These are phyloP conservation scores for Clarireedia paspali DNA, from an alignment of 2,329 filamentous ascomycete genomes.

Conservation along the genomic window DNA sequence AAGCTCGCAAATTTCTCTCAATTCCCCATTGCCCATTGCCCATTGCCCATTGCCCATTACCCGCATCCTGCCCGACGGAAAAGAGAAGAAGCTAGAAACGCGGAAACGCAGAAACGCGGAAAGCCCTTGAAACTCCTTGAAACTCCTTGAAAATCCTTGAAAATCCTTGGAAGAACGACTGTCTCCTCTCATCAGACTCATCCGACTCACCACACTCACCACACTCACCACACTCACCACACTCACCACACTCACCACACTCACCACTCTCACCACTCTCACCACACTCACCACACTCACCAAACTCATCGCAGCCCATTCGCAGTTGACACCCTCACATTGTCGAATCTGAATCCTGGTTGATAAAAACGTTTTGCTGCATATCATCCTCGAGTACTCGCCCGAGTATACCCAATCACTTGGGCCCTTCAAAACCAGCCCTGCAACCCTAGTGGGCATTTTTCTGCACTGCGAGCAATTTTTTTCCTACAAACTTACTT, in stretches of 20 bases:
- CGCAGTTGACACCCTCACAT: too few relatives aligned
- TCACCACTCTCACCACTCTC: too few relatives aligned
- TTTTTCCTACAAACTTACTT: background rate
- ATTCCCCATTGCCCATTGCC: background rate
- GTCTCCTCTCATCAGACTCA: background rate
- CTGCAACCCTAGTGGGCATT: background rate
- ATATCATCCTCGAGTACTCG: background rate
- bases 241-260: too few relatives aligned
- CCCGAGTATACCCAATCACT: conserved; percentile 8
- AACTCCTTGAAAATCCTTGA: background rate
- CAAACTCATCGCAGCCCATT: too few relatives aligned
- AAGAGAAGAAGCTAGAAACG: background rate
- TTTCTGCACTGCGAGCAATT: background rate
- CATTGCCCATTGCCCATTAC: background rate
- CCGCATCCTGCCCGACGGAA: background rate
- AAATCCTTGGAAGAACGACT: background rate
- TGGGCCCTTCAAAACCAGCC: background rate
- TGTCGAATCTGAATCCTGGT: background rate
- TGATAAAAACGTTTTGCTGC: background rate
- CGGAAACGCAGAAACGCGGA: background rate
- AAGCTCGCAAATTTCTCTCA: background rate
- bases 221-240: too few relatives aligned
- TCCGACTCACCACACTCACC: too few relatives aligned
- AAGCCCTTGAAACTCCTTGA: background rate
- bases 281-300: too few relatives aligned